Evolutionary conservation across 306 rosid species (phyloP).

Genomic region (Mucuna pruriens): DNA sequence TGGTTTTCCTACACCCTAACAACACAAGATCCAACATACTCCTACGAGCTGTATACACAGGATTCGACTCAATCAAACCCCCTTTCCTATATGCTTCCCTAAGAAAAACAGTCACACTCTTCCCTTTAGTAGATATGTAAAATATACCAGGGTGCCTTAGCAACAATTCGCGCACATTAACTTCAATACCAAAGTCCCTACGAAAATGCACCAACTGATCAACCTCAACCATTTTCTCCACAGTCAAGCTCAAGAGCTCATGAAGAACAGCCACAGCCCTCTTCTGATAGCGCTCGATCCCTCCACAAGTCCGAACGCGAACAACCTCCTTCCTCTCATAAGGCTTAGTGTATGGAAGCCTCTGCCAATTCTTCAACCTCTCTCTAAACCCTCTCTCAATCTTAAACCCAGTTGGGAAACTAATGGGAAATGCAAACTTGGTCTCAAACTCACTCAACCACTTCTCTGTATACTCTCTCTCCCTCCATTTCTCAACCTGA

Average conservation of each 20-base stretch:
- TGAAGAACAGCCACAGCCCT: conserved; percentile 78
- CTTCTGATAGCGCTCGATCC: conserved; percentile 70
- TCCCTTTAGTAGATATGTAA: conserved; percentile 76
- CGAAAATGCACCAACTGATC: conserved; percentile 75
- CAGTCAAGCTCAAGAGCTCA: conserved; percentile 82
- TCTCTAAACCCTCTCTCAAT: conserved; percentile 67
- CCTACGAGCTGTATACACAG: conserved; percentile 53
- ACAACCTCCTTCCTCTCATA: conserved; percentile 62
- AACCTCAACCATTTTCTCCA: conserved; percentile 81
- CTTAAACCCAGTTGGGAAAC: conserved; percentile 71
- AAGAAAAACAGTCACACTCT: conserved; percentile 65
- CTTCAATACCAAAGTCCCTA: conserved; percentile 63
- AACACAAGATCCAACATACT: conserved; percentile 70
- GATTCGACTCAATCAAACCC: conserved; percentile 61
- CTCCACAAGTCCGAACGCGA: conserved; percentile 53
- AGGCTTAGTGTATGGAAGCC: conserved; percentile 75
- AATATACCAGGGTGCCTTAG: conserved; percentile 72
- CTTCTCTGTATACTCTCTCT: conserved; percentile 72
- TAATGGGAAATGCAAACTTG: conserved; percentile 67
- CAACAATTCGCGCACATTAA: conserved; percentile 68
- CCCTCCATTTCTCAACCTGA: conserved; percentile 69
- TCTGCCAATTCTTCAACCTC: conserved; percentile 80
- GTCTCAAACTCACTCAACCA: conserved; percentile 88
- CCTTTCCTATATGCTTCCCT: conserved; percentile 71
- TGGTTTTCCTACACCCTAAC: conserved; percentile 58